Conservation (phyloP, 2,329 filamentous ascomycete species). For the Escovopsis sp. region DNA sequence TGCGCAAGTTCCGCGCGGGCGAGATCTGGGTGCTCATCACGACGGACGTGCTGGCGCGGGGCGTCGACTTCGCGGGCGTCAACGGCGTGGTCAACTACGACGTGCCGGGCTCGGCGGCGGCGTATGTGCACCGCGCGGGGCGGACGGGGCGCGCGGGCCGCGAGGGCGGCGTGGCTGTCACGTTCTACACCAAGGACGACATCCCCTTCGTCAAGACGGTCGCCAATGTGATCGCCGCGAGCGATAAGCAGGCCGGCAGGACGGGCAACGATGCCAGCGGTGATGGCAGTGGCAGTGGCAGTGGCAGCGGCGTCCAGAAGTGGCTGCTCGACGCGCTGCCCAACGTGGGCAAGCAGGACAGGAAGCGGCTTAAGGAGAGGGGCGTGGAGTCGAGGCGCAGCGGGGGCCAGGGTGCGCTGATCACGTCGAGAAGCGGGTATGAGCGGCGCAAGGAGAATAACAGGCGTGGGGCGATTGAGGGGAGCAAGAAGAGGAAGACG, state of each 20-base stretch:
- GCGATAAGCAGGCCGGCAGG: slow-evolving; percentile 54
- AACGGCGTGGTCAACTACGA: slow-evolving; percentile 98
- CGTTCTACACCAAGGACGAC: slow-evolving; percentile 91
- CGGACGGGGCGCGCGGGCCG: slow-evolving; percentile 80
- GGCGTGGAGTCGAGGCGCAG: slow-evolving; percentile 59
- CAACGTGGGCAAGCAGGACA: slow-evolving; percentile 66
- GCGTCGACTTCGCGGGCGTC: slow-evolving; percentile 86
- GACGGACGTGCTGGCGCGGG: slow-evolving; percentile 80
- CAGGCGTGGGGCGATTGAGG: slow-evolving; percentile 43
- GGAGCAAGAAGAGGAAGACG: slow-evolving; percentile 40
- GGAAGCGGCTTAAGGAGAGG: slow-evolving; percentile 64
- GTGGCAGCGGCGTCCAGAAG: slow-evolving; percentile 58
- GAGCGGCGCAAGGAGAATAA: slow-evolving; percentile 56
- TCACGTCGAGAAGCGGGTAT: slow-evolving; percentile 71
- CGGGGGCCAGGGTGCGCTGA: slow-evolving; percentile 36
- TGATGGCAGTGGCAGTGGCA: no score
- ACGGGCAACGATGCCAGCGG: slow-evolving; percentile 33
- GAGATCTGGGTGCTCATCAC: slow-evolving; percentile 96
- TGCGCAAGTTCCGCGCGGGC: slow-evolving; percentile 78
- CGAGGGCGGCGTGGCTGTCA: slow-evolving; percentile 77
- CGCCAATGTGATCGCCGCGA: slow-evolving; percentile 78
- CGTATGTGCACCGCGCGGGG: slow-evolving; percentile 86
- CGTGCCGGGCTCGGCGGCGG: slow-evolving; percentile 76
- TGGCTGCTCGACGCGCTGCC: slow-evolving; percentile 86
- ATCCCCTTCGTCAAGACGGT: slow-evolving; percentile 79